phyloP scores from a whole-genome alignment of 1,284 basidiomycete species.

The Phenoliferia sp. region DNA sequence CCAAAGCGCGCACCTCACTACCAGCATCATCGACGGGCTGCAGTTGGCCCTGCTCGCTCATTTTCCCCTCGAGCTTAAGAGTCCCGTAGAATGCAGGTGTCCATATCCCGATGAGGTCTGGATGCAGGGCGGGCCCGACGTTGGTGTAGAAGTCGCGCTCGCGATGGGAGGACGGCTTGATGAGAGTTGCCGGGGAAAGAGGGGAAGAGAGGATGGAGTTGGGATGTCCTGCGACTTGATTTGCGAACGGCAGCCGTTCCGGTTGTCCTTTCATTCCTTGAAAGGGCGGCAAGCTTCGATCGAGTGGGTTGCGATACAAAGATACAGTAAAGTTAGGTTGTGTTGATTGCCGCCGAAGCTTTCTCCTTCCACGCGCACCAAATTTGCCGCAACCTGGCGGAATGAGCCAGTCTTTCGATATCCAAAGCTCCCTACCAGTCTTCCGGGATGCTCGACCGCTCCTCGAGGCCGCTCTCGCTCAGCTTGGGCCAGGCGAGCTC shows the following conservation, averaged over 20 bases:
- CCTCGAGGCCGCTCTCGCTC: conserved; percentile 6
- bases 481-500: conserved; percentile 12
- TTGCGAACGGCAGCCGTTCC: conserved; percentile 27
- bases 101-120: conserved; percentile 34
- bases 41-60: conserved; percentile 44
- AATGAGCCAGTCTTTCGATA: too few relatives aligned
- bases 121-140: conserved; percentile 46
- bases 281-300: too few relatives aligned
- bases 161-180: conserved; percentile 69
- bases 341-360: too few relatives aligned
- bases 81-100: conserved; percentile 71
- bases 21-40: conserved; percentile 28
- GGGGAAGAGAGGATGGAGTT: conserved; percentile 52
- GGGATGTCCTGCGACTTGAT: conserved; percentile 84
- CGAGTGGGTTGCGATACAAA: too few relatives aligned
- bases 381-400: too few relatives aligned
- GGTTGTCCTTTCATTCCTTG: neutral
- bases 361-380: too few relatives aligned
- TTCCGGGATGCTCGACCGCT: conserved; percentile 6
- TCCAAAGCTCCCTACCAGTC: too few relatives aligned
- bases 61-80: conserved; percentile 60
- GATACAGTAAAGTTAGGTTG: too few relatives aligned
- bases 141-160: conserved; percentile 79
- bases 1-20: conserved; percentile 51
- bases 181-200: conserved; percentile 59